Evolutionary conservation across 2,329 filamentous ascomycete species (phyloP), one percentile per base, ranked within the genome.

Genomic region (Tolypocladium pustulatum): DNA sequence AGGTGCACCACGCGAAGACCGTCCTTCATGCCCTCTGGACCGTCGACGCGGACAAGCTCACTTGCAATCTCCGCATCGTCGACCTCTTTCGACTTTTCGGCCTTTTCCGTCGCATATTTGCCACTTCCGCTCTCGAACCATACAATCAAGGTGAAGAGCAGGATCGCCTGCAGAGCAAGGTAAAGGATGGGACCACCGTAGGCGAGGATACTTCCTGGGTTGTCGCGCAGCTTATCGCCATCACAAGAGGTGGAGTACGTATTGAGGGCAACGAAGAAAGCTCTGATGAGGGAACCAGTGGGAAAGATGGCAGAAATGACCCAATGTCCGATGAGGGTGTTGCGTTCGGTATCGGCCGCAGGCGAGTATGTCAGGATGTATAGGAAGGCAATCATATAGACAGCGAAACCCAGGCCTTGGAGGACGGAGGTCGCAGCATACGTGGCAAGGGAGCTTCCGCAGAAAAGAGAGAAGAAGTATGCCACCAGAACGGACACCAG

Each of bases 121-220:
- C 49, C 49, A 20, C 20, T 32, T n/a, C 90, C 91, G 58, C 87
- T 87, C 67, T 97, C 92, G 66, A 87, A 82, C 86, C 87, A 93
- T 17, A 96, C 77, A 0, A 97, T 78, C 17, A 91, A 72, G 0
- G 80, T 76, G 63, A 95, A 91, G 1, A 94, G 77, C 17, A 90
- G 60, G 30, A 90, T 70, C 0, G 84, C 83, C 68, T 97, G 92
- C 0, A 91, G 54, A 55, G 90, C 80, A 1, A 96, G 81, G 69
- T 95, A 96, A 0, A 94, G 71, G 40, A 96, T 93, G 0, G 91
- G 90, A 0, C 89, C 90, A 36, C 92, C 92, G 65, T 91, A 97
- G 32, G 87, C 81, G 0, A 80, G 79, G 32, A 96, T 83, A 4
- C 80, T 83, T 6, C 84, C 88, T 0, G 91, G 89, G 63, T 90